phyloP scores from a whole-genome alignment of 495 filamentous ascomycete species.

The Penicillium roqueforti region DNA sequence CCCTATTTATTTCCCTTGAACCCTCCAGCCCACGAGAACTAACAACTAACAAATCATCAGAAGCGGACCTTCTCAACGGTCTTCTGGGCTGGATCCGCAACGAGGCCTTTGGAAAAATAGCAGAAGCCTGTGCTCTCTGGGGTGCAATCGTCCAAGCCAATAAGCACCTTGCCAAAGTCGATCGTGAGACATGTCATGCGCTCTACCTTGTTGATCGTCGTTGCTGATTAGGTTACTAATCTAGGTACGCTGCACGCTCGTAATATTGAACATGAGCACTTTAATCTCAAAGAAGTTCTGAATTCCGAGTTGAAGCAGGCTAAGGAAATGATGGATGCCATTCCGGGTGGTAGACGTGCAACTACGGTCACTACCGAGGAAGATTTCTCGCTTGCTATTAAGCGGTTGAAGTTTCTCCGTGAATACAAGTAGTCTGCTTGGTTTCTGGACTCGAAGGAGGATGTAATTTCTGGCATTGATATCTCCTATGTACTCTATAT shows the following conservation, averaged over 20 bases:
- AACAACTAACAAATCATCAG: not conserved
- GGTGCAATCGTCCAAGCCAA: conserved; percentile 5
- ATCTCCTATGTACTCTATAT: not conserved
- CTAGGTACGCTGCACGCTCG: not conserved
- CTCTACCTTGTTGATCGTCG: not conserved
- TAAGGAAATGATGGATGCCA: conserved; percentile 1
- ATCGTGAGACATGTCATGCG: not conserved
- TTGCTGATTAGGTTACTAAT: not conserved
- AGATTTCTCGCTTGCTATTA: not conserved
- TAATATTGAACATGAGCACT: not conserved
- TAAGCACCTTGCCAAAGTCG: not conserved
- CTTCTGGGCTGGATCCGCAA: conserved; percentile 8
- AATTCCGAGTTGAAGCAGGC: not conserved
- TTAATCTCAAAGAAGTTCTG: not conserved
- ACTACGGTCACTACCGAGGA: not conserved
- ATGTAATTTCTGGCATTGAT: not conserved
- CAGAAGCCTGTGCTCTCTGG: conserved; percentile 3
- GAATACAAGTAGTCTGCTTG: not conserved
- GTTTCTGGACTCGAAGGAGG: not conserved
- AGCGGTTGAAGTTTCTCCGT: conserved; percentile 2
- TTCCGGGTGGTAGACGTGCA: not conserved
- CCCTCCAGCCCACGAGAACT: not conserved
- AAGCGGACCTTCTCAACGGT: not conserved
- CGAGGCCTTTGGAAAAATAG: conserved; percentile 3
- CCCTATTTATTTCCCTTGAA: not conserved